phyloP scores from a whole-genome alignment of 2,329 filamentous ascomycete genomes.

The Exophiala aquamarina region DNA sequence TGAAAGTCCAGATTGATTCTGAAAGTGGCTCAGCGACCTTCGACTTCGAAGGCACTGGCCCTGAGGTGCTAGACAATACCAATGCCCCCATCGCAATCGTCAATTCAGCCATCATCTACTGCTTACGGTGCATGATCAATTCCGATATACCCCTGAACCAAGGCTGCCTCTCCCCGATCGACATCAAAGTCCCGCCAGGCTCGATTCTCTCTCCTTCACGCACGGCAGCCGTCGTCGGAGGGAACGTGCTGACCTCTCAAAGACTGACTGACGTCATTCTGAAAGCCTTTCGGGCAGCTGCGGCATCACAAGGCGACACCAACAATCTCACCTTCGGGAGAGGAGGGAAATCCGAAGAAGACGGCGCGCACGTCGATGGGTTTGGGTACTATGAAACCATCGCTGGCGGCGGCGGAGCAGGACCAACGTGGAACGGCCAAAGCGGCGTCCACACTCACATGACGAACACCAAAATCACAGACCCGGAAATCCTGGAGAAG shows the following conservation, averaged over 20 bases:
- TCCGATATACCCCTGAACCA: constrained; percentile 36
- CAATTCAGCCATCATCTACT: constrained; percentile 37
- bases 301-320: constrained; percentile 31
- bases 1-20: constrained; percentile 35
- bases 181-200: constrained; percentile 28
- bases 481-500: constrained; percentile 75
- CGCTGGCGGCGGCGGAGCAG: constrained; percentile 73
- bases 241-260: constrained; percentile 32
- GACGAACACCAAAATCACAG: constrained; percentile 84
- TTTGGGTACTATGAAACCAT: constrained; percentile 85
- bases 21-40: constrained; percentile 36
- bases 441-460: constrained; percentile 80
- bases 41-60: constrained; percentile 43
- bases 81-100: constrained; percentile 42
- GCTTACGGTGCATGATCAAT: constrained; percentile 30
- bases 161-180: constrained; percentile 31
- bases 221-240: constrained; percentile 29
- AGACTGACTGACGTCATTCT: constrained; percentile 33
- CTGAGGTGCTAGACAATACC: constrained; percentile 34
- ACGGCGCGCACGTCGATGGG: constrained; percentile 32
- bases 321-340: constrained; percentile 33
- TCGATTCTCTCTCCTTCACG: constrained; percentile 33
- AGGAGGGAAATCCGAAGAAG: constrained; percentile 14
- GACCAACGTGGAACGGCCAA: constrained; percentile 70
- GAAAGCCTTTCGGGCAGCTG: constrained; percentile 33